Percentiles rank a stretch among this genome's conserved stretches.
These are phyloP conservation scores for Avicennia marina DNA, from an alignment of 257 asterid genomes.

Conservation along the genomic window DNA sequence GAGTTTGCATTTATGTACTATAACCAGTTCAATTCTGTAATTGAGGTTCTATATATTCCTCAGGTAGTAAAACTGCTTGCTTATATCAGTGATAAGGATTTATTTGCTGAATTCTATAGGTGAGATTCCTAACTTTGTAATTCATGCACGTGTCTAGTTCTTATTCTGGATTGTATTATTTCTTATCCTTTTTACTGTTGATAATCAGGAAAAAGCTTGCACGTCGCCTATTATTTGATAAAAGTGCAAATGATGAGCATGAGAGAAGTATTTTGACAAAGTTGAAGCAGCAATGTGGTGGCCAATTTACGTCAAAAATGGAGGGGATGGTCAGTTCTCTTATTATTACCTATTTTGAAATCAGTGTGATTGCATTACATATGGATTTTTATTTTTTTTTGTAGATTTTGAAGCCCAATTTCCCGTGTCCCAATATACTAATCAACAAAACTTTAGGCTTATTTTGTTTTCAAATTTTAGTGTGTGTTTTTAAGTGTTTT, in stretches of 20 bases:
- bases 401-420: too few species aligned
- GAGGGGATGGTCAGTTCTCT: conserved; percentile 89
- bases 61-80: conserved; percentile 98
- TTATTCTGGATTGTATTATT: neutral
- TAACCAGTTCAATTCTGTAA: conserved; percentile 14
- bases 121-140: conserved; percentile 10
- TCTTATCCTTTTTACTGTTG: neutral
- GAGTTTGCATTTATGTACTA: conserved; percentile 2
- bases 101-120: conserved; percentile 98
- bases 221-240: conserved; percentile 86
- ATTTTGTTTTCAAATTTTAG: too few species aligned
- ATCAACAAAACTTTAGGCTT: too few species aligned
- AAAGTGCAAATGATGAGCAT: conserved; percentile 98
- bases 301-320: conserved; percentile 98
- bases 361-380: too few species aligned
- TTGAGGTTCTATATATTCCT: conserved; percentile 16
- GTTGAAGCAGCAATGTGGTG: conserved; percentile 99
- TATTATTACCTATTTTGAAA: neutral
- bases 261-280: conserved; percentile 95
- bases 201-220: conserved; percentile 93
- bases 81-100: conserved; percentile 93
- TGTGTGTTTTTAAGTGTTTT: too few species aligned
- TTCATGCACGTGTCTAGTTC: neutral
- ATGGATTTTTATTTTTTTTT: too few species aligned
- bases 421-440: too few species aligned